Conservation (phyloP, 352 stramenopile genomes). For the Phytophthora agathidicida region DNA sequence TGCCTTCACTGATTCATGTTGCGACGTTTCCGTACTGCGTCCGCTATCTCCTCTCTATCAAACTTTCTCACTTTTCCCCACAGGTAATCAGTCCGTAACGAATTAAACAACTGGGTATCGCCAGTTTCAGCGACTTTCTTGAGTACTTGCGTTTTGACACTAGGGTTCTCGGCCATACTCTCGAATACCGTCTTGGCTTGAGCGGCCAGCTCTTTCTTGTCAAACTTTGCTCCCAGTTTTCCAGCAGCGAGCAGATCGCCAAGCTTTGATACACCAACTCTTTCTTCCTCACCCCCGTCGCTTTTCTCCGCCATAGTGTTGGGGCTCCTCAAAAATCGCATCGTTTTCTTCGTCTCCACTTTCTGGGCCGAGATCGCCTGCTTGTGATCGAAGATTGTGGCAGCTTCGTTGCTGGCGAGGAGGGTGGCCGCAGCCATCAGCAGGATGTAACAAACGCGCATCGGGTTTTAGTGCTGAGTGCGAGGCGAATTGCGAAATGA, state of each 20-base stretch:
- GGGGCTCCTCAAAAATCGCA: too few relatives aligned
- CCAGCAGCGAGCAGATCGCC: too few relatives aligned
- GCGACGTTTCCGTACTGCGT: background rate
- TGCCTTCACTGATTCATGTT: background rate
- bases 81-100: background rate
- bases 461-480: background rate
- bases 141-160: background rate
- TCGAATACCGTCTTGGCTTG: too few relatives aligned
- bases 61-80: background rate
- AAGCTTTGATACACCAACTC: too few relatives aligned
- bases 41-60: background rate
- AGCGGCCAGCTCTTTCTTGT: too few relatives aligned
- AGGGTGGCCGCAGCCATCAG: background rate
- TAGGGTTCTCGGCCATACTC: too few relatives aligned
- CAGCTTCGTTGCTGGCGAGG: background rate
- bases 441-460: conserved; percentile 1
- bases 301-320: too few relatives aligned
- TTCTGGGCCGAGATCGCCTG: too few relatives aligned
- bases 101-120: background rate
- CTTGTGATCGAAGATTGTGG: background rate
- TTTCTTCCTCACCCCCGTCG: too few relatives aligned
- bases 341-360: too few relatives aligned
- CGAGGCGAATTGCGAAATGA: conserved; percentile 1
- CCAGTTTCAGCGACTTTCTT: background rate
- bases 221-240: too few relatives aligned